Evolutionary conservation across 2,329 filamentous ascomycete genomes (phyloP).

Genomic region (Fusarium keratoplasticum): DNA sequence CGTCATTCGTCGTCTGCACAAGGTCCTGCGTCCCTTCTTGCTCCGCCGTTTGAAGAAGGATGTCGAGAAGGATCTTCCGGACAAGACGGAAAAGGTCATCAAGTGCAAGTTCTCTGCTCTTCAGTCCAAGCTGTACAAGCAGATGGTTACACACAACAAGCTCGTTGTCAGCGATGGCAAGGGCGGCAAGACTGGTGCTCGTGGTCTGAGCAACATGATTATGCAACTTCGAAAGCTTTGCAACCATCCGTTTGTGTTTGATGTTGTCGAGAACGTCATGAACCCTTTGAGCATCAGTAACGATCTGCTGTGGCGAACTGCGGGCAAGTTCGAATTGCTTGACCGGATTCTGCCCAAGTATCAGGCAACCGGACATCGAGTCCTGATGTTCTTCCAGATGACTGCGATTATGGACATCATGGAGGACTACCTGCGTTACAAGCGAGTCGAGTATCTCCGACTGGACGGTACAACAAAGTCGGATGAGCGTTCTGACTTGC

Average conservation of each 20-base stretch:
- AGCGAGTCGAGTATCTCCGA: conserved; percentile 87
- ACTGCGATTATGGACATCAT: conserved; percentile 99
- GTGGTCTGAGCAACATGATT: conserved; percentile 98
- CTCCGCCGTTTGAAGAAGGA: conserved; percentile 99
- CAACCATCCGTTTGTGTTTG: conserved; percentile 99
- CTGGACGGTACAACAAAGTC: conserved; percentile 97
- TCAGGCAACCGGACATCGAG: conserved; percentile 88
- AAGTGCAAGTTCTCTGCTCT: conserved; percentile 98
- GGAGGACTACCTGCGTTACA: conserved; percentile 94
- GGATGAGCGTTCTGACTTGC: conserved; percentile 92
- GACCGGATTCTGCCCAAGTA: conserved; percentile 96
- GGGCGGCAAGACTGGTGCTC: conserved; percentile 92
- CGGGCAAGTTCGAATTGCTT: conserved; percentile 96
- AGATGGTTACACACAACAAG: conserved; percentile 95
- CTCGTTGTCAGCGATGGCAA: conserved; percentile 95
- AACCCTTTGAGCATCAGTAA: conserved; percentile 91
- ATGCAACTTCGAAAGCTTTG: conserved; percentile 99
- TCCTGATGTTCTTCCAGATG: conserved; percentile 99
- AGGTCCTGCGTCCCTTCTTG: conserved; percentile 96
- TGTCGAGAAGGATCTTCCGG: conserved; percentile 97
- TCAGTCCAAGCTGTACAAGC: conserved; percentile 94
- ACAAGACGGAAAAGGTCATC: conserved; percentile 99
- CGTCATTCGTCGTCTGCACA: conserved; percentile 97
- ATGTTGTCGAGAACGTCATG: conserved; percentile 98
- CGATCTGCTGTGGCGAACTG: conserved; percentile 92